Base-by-base conservation (phyloP, 2,329 filamentous ascomycete genomes). In the Aspergillus thermomutatus region DNA sequence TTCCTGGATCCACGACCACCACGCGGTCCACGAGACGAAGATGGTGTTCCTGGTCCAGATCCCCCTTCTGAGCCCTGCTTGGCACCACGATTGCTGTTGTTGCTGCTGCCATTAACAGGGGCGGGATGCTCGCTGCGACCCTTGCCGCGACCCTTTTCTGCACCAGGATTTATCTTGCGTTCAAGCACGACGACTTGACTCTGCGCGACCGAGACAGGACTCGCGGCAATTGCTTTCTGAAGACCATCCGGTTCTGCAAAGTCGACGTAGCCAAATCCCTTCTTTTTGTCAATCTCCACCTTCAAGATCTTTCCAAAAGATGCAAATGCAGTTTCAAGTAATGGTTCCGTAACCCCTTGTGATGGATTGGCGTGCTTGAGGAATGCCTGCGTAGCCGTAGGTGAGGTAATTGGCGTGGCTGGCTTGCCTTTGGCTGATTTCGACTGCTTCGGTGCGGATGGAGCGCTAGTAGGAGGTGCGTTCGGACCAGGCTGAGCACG, bases 231-330 rank as follows among this genome's bases (percentile, higher is more conserved):
- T 4, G 93, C 93, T 67, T 90, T 91, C 65, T 84, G 84, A 26
- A 97, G 80, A 9, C 83, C 82, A 8, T 87, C 85, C 0, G 87
- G 82, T 23, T 91, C 87, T 9, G 84, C 83, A 76, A 97, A 97
- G 61, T 96, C 90, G 41, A 96, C 88, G 70, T 97, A 96, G 2
- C 92, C 93, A 67, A 96, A 96, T 0, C 92, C 92, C 73, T 97
- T 97, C 67, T 92, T 89, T 73, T 92, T 92, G 71, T 97, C 93
- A 53, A 97, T 93, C 66, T 97, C 93, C 19, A 96, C 90, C 62
- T 86, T 88, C 0, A 84, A 84, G 48, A 97, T 84, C 1, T 83
- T 73, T 1, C 93, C 93, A 65, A 91, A 96, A 0, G 77, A 74
- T 47, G 87, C 82, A 69, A 97, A 85, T 0, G 89, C 87, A 63